Percentiles rank a stretch among this genome's conserved stretches.
Evolutionary conservation across 225 moss, liverwort and hornwort species (phyloP).

Genomic region (Anthoceros angustus): DNA sequence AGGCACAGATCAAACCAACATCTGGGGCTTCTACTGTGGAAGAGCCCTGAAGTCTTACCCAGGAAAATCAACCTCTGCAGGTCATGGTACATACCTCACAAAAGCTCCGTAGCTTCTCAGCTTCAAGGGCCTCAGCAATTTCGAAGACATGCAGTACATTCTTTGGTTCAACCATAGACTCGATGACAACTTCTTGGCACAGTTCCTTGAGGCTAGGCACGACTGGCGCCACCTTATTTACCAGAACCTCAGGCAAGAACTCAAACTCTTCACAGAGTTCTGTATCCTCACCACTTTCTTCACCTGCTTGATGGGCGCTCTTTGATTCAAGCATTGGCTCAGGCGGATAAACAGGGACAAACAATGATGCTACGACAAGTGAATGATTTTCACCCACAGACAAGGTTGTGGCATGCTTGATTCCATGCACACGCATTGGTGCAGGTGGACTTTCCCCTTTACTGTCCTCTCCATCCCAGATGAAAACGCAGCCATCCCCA

Average conservation of each 20-base stretch:
- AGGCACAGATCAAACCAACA: background rate
- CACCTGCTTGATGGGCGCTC: slow-evolving; percentile 18
- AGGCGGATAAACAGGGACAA: slow-evolving; percentile 44
- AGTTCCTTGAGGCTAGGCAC: slow-evolving; percentile 69
- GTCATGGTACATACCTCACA: slow-evolving; percentile 52
- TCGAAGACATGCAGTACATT: slow-evolving; percentile 80
- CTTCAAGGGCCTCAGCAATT: slow-evolving; percentile 86
- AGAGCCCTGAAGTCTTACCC: background rate
- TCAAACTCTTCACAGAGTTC: slow-evolving; percentile 40
- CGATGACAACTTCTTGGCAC: slow-evolving; percentile 64
- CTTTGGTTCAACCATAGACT: slow-evolving; percentile 76
- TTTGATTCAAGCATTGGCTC: slow-evolving; percentile 21
- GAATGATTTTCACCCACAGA: slow-evolving; percentile 96
- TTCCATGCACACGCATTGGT: slow-evolving; percentile 75
- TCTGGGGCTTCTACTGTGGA: background rate
- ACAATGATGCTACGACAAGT: slow-evolving; percentile 60
- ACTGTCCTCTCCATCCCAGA: slow-evolving; percentile 69
- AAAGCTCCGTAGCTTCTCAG: slow-evolving; percentile 61
- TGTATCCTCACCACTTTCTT: slow-evolving; percentile 32
- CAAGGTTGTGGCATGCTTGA: slow-evolving; percentile 59
- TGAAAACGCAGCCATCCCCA: slow-evolving; percentile 56
- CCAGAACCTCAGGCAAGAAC: slow-evolving; percentile 8
- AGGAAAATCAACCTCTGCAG: background rate
- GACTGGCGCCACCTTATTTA: slow-evolving; percentile 12
- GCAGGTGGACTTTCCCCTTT: slow-evolving; percentile 45